phyloP scores from a whole-genome alignment of 2,329 filamentous ascomycete species.

The Colletotrichum sp. region DNA sequence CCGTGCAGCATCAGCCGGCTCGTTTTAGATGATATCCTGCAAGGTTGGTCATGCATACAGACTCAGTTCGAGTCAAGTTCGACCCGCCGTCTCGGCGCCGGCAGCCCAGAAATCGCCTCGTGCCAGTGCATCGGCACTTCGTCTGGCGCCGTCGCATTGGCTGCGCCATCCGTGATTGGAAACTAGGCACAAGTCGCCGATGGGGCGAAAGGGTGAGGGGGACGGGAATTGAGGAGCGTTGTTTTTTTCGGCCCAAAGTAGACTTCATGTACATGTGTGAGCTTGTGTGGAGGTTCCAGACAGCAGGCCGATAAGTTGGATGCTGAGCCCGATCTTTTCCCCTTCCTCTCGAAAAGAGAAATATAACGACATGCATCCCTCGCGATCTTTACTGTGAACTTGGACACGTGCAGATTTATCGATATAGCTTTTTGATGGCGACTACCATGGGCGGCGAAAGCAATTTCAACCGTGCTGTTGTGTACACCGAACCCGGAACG shows the following conservation, averaged over 20 bases:
- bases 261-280: background rate
- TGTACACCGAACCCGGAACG: slow-evolving; percentile 29
- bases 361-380: slow-evolving; percentile 14
- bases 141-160: background rate
- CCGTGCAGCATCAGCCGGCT: background rate
- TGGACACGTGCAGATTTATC: background rate
- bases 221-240: background rate
- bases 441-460: slow-evolving; percentile 12
- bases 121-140: slow-evolving; percentile 4
- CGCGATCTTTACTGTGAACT: background rate
- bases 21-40: background rate
- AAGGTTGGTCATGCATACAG: slow-evolving; percentile 8
- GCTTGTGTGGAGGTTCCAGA: background rate
- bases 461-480: slow-evolving; percentile 25
- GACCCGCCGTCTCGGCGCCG: background rate
- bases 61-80: background rate
- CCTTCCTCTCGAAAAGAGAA: background rate
- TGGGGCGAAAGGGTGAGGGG: background rate
- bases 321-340: background rate
- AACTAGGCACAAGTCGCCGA: background rate
- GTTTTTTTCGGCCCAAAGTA: background rate
- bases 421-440: slow-evolving; percentile 1
- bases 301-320: background rate
- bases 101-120: background rate
- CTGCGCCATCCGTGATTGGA: background rate